Evolutionary conservation across 139 green algal species (phyloP).

Genomic region (Volvox reticuliferus): DNA sequence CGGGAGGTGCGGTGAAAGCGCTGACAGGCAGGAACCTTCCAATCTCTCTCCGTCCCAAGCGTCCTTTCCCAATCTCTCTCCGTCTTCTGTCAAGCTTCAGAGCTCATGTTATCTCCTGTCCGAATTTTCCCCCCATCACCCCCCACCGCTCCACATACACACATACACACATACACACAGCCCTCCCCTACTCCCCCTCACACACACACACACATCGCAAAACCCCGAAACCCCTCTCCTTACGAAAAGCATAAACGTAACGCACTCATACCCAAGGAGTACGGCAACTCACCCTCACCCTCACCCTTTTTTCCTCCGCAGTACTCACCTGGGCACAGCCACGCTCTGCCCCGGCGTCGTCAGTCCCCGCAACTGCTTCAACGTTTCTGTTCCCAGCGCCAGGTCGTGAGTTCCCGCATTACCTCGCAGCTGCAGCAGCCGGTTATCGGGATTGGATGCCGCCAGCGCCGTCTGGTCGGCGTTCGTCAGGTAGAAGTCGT

Average conservation of each 20-base stretch:
- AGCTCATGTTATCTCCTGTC: not conserved
- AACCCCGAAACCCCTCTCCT: too few relatives aligned
- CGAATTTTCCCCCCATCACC: too few relatives aligned
- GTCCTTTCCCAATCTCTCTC: not conserved
- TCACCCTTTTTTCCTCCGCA: not conserved
- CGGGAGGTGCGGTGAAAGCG: too few relatives aligned
- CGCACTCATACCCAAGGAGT: too few relatives aligned
- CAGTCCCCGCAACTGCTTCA: constrained; percentile 68
- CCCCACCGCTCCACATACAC: too few relatives aligned
- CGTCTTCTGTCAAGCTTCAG: not conserved
- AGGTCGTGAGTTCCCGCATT: constrained; percentile 97
- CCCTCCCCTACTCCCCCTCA: too few relatives aligned
- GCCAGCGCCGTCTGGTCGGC: constrained; percentile 68
- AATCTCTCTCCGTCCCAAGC: not conserved
- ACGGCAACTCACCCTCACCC: too few relatives aligned
- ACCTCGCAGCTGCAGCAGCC: constrained; percentile 89
- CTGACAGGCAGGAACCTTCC: too few relatives aligned
- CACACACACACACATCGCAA: too few relatives aligned
- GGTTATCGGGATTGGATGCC: constrained; percentile 76
- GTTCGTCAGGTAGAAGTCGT: constrained; percentile 97
- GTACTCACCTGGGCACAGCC: constrained; percentile 66
- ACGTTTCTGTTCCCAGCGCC: constrained; percentile 80
- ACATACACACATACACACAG: too few relatives aligned
- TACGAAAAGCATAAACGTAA: too few relatives aligned
- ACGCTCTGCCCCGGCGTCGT: constrained; percentile 37